phyloP scores from a whole-genome alignment of 2,329 filamentous ascomycete species.

The Lachnellula cervina region DNA sequence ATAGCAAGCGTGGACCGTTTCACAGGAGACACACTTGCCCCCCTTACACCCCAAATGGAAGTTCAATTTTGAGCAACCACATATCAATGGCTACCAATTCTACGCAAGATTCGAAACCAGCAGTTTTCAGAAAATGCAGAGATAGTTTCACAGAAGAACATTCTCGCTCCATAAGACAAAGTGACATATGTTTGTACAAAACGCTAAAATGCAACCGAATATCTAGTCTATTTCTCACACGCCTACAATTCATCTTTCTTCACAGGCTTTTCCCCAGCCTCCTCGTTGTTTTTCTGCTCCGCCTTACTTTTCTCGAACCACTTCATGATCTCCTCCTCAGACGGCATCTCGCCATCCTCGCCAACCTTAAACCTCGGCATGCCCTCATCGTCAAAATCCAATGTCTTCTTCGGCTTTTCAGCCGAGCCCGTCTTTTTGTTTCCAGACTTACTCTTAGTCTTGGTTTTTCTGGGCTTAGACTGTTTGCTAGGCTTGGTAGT shows the following conservation, averaged over 20 bases:
- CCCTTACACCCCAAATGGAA: too few species aligned
- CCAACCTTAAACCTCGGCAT: constrained; percentile 34
- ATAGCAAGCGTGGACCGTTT: too few species aligned
- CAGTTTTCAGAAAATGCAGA: too few species aligned
- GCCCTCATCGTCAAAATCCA: constrained; percentile 38
- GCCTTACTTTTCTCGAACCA: constrained; percentile 44
- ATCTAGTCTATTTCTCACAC: background rate
- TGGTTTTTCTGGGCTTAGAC: constrained; percentile 30
- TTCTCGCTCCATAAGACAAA: too few species aligned
- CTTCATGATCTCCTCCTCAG: constrained; percentile 47
- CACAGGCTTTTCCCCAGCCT: constrained; percentile 1
- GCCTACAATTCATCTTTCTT: constrained; percentile 1
- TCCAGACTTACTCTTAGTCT: constrained; percentile 15
- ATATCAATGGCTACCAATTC: too few species aligned
- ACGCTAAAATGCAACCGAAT: background rate
- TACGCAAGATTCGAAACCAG: too few species aligned
- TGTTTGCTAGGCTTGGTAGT: constrained; percentile 36
- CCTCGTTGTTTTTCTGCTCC: constrained; percentile 5
- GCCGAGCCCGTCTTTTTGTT: constrained; percentile 30
- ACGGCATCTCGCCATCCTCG: constrained; percentile 40
- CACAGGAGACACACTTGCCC: too few species aligned
- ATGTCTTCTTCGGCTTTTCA: constrained; percentile 34
- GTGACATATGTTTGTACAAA: background rate
- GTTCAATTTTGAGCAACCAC: too few species aligned
- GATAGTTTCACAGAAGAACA: too few species aligned